Conservation (phyloP, 768 basidiomycete species). For the Lactarius tabidus region DNA sequence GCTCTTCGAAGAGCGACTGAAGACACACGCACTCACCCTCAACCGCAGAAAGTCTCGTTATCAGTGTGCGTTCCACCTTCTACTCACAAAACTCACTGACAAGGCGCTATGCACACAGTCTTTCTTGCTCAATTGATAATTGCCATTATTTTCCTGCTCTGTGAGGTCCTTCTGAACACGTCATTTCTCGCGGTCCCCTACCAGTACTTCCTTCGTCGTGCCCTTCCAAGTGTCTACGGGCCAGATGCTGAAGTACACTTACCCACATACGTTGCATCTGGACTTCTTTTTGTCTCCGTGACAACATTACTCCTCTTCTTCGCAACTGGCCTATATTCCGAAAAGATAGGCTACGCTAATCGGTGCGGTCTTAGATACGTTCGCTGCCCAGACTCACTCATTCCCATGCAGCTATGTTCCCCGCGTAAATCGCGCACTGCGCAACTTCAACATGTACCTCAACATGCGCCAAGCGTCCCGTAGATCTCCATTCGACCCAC, state of each 20-base stretch:
- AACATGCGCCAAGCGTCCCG: slow-evolving; percentile 85
- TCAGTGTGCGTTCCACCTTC: slow-evolving; percentile 52
- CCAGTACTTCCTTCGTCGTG: slow-evolving; percentile 43
- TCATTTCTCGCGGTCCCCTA: slow-evolving; percentile 65
- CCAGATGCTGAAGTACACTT: slow-evolving; percentile 41
- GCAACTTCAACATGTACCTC: slow-evolving; percentile 94
- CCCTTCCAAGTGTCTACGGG: slow-evolving; percentile 51
- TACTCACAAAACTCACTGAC: slow-evolving; percentile 1
- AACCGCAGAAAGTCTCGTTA: slow-evolving; percentile 78
- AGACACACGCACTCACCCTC: slow-evolving; percentile 82
- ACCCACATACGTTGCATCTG: slow-evolving; percentile 74
- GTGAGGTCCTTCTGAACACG: slow-evolving; percentile 69
- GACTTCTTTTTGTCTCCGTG: slow-evolving; percentile 79
- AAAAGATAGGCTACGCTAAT: slow-evolving; percentile 96
- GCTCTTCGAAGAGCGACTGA: slow-evolving; percentile 93
- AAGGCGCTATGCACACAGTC: slow-evolving; percentile 41
- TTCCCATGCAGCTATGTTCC: slow-evolving; percentile 78
- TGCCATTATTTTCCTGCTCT: slow-evolving; percentile 65
- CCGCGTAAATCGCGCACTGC: slow-evolving; percentile 87
- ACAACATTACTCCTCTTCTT: slow-evolving; percentile 94
- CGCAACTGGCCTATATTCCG: slow-evolving; percentile 92
- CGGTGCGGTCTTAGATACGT: slow-evolving; percentile 54
- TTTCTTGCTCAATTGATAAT: slow-evolving; percentile 68
- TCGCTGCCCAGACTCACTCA: slow-evolving; percentile 6
- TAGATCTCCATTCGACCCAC: slow-evolving; percentile 51